Conservation (phyloP, 768 basidiomycete species). For the Boletus sp. region DNA sequence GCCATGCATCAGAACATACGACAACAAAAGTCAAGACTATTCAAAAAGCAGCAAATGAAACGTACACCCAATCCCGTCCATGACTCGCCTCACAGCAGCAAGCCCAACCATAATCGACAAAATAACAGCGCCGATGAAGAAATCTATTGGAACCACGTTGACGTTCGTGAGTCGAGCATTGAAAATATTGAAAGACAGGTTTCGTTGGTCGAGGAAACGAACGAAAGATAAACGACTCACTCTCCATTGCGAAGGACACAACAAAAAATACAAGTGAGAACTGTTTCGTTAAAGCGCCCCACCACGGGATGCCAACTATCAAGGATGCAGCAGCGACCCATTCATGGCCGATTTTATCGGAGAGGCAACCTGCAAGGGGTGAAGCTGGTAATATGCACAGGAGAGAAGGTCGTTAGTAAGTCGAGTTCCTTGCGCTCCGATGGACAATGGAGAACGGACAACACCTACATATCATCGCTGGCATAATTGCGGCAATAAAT, state of each 20-base stretch:
- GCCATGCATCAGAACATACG: not conserved
- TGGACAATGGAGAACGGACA: not conserved
- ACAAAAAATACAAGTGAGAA: not conserved
- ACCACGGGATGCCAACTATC: not conserved
- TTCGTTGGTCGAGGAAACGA: not conserved
- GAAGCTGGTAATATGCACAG: not conserved
- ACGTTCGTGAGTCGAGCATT: not conserved
- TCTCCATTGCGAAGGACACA: not conserved
- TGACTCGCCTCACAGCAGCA: not conserved
- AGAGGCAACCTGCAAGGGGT: not conserved
- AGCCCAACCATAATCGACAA: not conserved
- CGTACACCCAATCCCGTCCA: not conserved
- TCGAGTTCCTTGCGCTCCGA: not conserved
- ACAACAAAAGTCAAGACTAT: not conserved
- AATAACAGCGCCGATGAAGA: not conserved
- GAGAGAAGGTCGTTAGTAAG: not conserved
- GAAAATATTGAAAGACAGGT: not conserved
- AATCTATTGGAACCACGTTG: not conserved
- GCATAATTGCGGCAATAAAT: not conserved
- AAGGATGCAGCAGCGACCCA: not conserved
- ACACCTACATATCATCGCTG: not conserved
- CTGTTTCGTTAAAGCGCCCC: not conserved
- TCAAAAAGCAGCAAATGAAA: not conserved
- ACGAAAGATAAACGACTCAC: not conserved
- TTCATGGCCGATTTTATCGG: not conserved